Evolutionary conservation across 768 basidiomycete genomes (phyloP), one percentile per base, ranked within the genome.

Genomic region (Multifurca ochricompacta): DNA sequence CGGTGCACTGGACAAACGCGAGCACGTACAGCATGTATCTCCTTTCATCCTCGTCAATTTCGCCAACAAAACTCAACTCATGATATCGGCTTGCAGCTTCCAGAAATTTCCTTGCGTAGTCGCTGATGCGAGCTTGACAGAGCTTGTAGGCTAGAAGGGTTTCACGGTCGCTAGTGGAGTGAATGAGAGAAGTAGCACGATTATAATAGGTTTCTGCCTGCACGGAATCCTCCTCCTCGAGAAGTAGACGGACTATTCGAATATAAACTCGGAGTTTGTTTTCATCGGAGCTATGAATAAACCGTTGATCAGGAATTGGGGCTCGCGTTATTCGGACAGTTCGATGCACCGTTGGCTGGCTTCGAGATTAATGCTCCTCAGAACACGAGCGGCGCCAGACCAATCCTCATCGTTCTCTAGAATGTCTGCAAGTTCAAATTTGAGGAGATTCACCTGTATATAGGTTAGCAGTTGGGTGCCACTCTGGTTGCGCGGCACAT

Each of bases 141-240:
- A 94, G 79, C 69, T 93, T 95, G 75, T 89, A 94, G 63, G 83
- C 77, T 21, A 95, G 77, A 34, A 85, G 75, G 13, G 85, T 87
- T 66, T 86, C 88, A 62, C 81, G 83, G 70, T 97, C 83, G 14
- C 74, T 75, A 35, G 87, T 81, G 14, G 84, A 81, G 67, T 92
- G 87, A 21, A 91, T 83, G 19, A 97, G 79, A 19, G 93, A 79
- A 1, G 92, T 90, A 18, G 96, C 96, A 51, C 96, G 88, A 65
- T 94, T 95, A 69, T 95, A 95, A 70, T 93, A 98, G 2, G 92
- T 90, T 67, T 98, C 95, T n/a, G 96, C 96, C 69, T 93, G 90
- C 2, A 94, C 87, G 4, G 90, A 91, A 65, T 99, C 95, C 67
- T 95, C 93, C 51, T 96, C 93, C 73, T 99, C 95, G 31, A 99